Conservation (phyloP, 2,329 filamentous ascomycete genomes). For the Pseudopyrenochaeta lycopersici region DNA sequence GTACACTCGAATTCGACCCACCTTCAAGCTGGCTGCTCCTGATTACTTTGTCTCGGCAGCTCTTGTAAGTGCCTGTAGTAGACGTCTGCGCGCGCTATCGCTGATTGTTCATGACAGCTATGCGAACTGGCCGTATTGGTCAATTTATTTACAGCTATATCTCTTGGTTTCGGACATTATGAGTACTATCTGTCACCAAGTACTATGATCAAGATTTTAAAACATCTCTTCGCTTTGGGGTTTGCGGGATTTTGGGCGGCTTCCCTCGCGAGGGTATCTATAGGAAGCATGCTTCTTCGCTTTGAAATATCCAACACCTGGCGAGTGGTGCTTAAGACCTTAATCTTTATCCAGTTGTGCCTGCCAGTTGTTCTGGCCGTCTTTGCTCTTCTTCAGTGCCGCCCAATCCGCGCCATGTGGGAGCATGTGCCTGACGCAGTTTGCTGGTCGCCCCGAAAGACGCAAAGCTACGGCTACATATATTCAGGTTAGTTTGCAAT, state of each 20-base stretch:
- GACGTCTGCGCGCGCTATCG: too few species aligned
- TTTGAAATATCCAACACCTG: not conserved
- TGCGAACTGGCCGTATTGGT: too few species aligned
- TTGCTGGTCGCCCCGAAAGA: not conserved
- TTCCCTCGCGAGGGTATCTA: not conserved
- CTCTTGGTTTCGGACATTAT: too few species aligned
- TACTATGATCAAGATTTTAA: too few species aligned
- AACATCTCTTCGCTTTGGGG: not conserved
- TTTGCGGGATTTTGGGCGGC: not conserved
- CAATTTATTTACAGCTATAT: too few species aligned
- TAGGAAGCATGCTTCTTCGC: not conserved
- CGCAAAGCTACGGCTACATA: too few species aligned
- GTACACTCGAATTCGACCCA: not conserved
- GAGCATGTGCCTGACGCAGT: not conserved
- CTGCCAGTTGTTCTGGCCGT: not conserved
- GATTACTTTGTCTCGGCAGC: not conserved
- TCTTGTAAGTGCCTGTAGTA: not conserved
- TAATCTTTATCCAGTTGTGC: not conserved
- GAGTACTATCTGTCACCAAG: too few species aligned
- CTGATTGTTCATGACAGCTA: too few species aligned
- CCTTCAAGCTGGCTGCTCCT: not conserved
- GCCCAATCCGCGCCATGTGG: constrained; percentile 2
- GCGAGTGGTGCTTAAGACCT: not conserved
- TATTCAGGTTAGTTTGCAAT: too few species aligned
- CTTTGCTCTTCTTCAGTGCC: not conserved